Percentiles rank a stretch among this genome's conserved stretches.
Conservation (phyloP, 1,139 yeast species). For the Suhomyces chickasaworum region DNA sequence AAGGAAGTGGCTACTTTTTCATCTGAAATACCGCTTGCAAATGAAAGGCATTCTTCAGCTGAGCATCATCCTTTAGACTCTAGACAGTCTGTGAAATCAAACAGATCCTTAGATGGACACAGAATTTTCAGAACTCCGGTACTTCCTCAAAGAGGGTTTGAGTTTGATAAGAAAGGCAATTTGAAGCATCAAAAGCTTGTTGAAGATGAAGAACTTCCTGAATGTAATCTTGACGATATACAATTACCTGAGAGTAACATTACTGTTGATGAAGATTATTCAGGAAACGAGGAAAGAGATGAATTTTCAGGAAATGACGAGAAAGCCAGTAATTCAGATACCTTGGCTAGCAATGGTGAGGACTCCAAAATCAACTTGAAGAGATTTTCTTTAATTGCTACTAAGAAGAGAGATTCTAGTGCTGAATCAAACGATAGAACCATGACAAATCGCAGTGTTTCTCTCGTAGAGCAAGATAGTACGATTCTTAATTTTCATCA, state of each 20-base stretch:
- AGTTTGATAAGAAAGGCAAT: neutral
- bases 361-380: slow-evolving; percentile 13
- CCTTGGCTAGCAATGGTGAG: slow-evolving; percentile 12
- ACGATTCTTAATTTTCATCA: slow-evolving; percentile 21
- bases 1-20: slow-evolving; percentile 9
- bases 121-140: slow-evolving; percentile 11
- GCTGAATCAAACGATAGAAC: slow-evolving; percentile 12
- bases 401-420: slow-evolving; percentile 13
- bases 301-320: slow-evolving; percentile 12
- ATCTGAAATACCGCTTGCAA: slow-evolving; percentile 2
- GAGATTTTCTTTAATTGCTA: slow-evolving; percentile 14
- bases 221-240: slow-evolving; percentile 20
- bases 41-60: neutral
- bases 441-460: slow-evolving; percentile 9
- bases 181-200: neutral
- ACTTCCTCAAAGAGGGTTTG: slow-evolving; percentile 4
- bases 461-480: slow-evolving; percentile 15
- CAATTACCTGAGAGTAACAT: slow-evolving; percentile 9
- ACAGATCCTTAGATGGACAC: slow-evolving; percentile 5
- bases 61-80: neutral
- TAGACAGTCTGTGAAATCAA: neutral
- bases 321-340: slow-evolving; percentile 12
- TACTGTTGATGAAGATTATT: slow-evolving; percentile 1
- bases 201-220: slow-evolving; percentile 18
- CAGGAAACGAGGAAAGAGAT: neutral